Conservation (phyloP, 2,329 filamentous ascomycete genomes). For the Paecilomyces sp. region DNA sequence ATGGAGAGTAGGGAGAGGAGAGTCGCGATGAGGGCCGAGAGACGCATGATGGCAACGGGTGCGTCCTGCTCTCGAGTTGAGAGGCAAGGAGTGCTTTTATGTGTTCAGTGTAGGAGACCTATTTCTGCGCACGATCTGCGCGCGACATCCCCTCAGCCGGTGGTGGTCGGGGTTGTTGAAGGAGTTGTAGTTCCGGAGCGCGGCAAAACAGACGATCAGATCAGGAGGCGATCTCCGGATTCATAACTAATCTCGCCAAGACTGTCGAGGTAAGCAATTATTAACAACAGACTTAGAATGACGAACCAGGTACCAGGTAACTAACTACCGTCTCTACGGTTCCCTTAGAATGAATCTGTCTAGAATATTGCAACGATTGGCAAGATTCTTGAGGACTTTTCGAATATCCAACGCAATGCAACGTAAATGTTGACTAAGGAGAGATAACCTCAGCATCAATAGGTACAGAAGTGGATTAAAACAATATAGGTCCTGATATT, state of each 20-base stretch:
- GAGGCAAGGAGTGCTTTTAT: not conserved
- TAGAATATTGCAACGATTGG: no score
- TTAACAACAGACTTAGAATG: not conserved
- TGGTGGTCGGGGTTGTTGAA: not conserved
- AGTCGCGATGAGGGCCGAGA: slow-evolving; percentile 16
- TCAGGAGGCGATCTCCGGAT: not conserved
- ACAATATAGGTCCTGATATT: no score
- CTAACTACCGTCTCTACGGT: no score
- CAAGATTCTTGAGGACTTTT: no score
- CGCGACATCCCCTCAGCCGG: not conserved
- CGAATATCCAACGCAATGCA: no score
- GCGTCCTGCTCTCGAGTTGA: not conserved
- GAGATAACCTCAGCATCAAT: no score
- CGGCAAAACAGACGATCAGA: not conserved
- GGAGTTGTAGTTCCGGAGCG: not conserved
- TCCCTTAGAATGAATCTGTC: no score
- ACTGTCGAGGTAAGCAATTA: not conserved
- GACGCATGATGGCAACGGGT: slow-evolving; percentile 17
- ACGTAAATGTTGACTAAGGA: no score
- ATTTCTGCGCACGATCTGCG: not conserved
- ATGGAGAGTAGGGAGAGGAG: slow-evolving; percentile 18
- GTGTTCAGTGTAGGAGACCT: not conserved
- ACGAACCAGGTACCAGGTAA: no score
- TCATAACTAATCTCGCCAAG: not conserved
- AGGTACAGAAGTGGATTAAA: no score